Evolutionary conservation across 208 protist genomes (phyloP), one percentile per base, ranked within the genome.

Genomic region (Herpetomonas tarakana): DNA sequence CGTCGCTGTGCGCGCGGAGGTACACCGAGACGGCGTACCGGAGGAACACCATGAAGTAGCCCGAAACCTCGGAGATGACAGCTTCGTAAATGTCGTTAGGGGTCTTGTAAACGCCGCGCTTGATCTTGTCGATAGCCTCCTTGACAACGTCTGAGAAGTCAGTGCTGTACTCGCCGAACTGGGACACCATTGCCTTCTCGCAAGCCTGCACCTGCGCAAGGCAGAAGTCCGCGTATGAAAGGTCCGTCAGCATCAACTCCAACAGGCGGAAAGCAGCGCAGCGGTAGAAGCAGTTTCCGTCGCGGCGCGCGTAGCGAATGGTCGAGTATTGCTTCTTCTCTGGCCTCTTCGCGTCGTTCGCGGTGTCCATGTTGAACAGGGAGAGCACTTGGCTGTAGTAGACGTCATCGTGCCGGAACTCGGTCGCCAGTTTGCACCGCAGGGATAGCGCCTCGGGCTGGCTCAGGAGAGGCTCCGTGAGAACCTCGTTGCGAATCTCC

Each of bases 261-360:
- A 81, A 73, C n/a, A 92, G 38, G 2, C 68, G 63, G 50, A 91
- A 94, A 19, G 71, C 58, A n/a, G 72, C 74, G 38, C 80, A 86
- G 12, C 88, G 84, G 59, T 84, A 94, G 60, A 94, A 94, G 69
- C 88, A 94, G 58, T 91, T 92, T n/a, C 88, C 88, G 53, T 94
- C 88, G 9, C 88, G 74, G 11, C 88, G 68, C 0, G 76, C 68
- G 49, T 89, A 92, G 12, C 83, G 79, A 49, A 94, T 82, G 9
- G 59, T 72, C 51, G 70, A 50, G 52, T 62, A 62, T 29, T 45
- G 26, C 30, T 52, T 59, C 1, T 58, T 9, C 0, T 21, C 63
- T 16, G 60, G 9, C 11, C 41, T 25, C 9, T 25, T n/a, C 9
- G 22, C 50, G 14, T 4, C 27, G 6, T 7, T 30, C 4, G 14